These are phyloP conservation scores for Tulasnella sp. DNA, from an alignment of 768 basidiomycete species.

Conservation along the genomic window DNA sequence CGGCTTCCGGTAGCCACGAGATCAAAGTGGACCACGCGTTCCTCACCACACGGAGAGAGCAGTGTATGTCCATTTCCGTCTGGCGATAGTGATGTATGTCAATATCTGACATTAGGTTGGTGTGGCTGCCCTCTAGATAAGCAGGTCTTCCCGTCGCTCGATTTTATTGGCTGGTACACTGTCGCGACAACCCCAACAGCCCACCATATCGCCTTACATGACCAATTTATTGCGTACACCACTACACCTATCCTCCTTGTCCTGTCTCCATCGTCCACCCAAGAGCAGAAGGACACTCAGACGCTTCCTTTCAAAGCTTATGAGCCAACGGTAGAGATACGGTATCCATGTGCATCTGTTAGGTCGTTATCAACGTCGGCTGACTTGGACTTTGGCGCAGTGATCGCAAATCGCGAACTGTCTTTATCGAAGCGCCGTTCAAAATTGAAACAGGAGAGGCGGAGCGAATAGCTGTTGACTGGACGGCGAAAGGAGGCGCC, in stretches of 20 bases:
- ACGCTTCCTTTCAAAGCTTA: constrained; percentile 88
- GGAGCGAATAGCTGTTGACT: constrained; percentile 96
- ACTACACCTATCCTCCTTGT: constrained; percentile 84
- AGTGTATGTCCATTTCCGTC: constrained; percentile 48
- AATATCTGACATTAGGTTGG: background rate
- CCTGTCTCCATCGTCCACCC: constrained; percentile 27
- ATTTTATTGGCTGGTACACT: constrained; percentile 97
- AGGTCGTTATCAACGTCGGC: background rate
- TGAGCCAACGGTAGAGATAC: constrained; percentile 79
- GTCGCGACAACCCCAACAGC: constrained; percentile 62
- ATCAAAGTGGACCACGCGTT: constrained; percentile 66
- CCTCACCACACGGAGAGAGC: constrained; percentile 69
- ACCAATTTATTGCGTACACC: constrained; percentile 81
- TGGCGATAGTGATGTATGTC: background rate
- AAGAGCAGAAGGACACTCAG: constrained; percentile 28
- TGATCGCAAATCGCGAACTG: constrained; percentile 61
- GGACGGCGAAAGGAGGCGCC: constrained; percentile 77
- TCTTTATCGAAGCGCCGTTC: constrained; percentile 77
- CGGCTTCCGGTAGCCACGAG: constrained; percentile 37
- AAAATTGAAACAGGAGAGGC: constrained; percentile 96
- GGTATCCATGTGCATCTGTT: background rate
- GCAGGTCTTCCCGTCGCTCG: constrained; percentile 94
- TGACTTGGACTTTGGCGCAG: constrained; percentile 25
- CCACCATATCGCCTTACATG: constrained; percentile 72
- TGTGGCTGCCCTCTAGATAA: constrained; percentile 53